Percentiles rank a stretch among this genome's conserved stretches.
phyloP scores from a whole-genome alignment of 805 yeast genomes.

The Kodamaea fukazawae region DNA sequence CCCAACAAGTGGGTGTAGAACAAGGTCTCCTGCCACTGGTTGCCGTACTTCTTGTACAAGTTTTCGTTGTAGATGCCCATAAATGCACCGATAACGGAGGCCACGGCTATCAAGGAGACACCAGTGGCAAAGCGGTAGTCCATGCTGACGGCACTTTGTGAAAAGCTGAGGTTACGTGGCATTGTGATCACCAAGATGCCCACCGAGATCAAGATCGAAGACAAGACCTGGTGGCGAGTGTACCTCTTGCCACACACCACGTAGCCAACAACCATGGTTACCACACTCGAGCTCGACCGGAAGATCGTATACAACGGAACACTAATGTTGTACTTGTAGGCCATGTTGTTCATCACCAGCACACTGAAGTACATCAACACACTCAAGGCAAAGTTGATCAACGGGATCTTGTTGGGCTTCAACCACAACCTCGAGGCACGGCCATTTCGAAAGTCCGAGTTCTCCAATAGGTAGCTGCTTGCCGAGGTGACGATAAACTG shows the following conservation, averaged over 20 bases:
- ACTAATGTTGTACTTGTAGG: constrained; percentile 54
- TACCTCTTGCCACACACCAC: constrained; percentile 46
- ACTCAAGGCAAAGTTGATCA: constrained; percentile 42
- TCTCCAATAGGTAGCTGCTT: constrained; percentile 31
- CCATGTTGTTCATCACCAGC: constrained; percentile 56
- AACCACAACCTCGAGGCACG: constrained; percentile 25
- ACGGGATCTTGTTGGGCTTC: constrained; percentile 38
- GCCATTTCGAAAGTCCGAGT: constrained; percentile 24
- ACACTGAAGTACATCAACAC: constrained; percentile 51
- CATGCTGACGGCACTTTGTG: constrained; percentile 2
- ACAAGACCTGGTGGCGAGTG: constrained; percentile 41
- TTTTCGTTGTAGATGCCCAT: constrained; percentile 57
- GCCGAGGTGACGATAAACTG: constrained; percentile 43
- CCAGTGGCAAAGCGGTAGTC: constrained; percentile 28
- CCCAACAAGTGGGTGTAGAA: constrained; percentile 60
- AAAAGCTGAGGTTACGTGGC: constrained; percentile 6
- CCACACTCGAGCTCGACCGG: constrained; percentile 60
- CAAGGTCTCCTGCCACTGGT: constrained; percentile 62
- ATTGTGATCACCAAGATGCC: constrained; percentile 51
- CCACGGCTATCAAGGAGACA: constrained; percentile 38
- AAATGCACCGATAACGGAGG: constrained; percentile 53
- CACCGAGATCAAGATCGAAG: constrained; percentile 50
- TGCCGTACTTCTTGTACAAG: constrained; percentile 49
- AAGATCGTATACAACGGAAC: constrained; percentile 68
- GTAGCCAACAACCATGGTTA: constrained; percentile 58